Percentiles rank a stretch among this genome's conserved stretches.
These are phyloP conservation scores for Nepenthes mirabilis DNA, from an alignment of 148 eudicot genomes.

Conservation along the genomic window DNA sequence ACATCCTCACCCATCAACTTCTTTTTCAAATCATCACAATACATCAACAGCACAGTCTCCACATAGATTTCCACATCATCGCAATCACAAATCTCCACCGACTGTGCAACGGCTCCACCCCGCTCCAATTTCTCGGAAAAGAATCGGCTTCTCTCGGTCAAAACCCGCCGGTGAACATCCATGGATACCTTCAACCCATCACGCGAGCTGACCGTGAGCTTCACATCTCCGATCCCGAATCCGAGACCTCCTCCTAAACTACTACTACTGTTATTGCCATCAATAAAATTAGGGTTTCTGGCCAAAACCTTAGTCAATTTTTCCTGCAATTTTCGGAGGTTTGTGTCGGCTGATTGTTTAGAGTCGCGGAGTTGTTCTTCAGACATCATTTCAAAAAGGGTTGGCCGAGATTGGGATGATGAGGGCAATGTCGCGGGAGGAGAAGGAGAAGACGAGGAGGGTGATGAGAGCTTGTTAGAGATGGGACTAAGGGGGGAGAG, in stretches of 20 bases:
- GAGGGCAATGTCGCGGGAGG: slow-evolving; percentile 29
- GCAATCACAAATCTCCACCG: slow-evolving; percentile 88
- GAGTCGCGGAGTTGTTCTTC: slow-evolving; percentile 51
- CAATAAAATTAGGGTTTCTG: slow-evolving; percentile 21
- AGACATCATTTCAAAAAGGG: slow-evolving; percentile 84
- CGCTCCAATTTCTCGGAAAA: slow-evolving; percentile 52
- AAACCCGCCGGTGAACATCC: slow-evolving; percentile 65
- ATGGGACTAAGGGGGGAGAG: slow-evolving; percentile 11
- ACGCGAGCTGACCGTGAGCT: slow-evolving; percentile 48
- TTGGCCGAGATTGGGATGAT: slow-evolving; percentile 30
- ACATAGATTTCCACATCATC: slow-evolving; percentile 88
- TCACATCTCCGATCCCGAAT: slow-evolving; percentile 56
- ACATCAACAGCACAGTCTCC: slow-evolving; percentile 72
- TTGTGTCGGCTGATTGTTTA: slow-evolving; percentile 21
- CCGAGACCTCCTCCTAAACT: slow-evolving; percentile 30
- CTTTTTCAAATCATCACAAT: slow-evolving; percentile 53
- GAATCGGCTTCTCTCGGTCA: slow-evolving; percentile 54
- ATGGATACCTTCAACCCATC: slow-evolving; percentile 59
- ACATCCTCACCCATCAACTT: slow-evolving; percentile 56
- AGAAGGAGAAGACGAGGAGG: slow-evolving; percentile 14
- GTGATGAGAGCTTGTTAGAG: slow-evolving; percentile 8
- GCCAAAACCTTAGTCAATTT: slow-evolving; percentile 40
- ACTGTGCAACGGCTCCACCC: slow-evolving; percentile 31
- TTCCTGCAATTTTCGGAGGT: slow-evolving; percentile 29
- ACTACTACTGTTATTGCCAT: slow-evolving; percentile 9